phyloP scores from a whole-genome alignment of 176 grass and related monocot species.

The Oryza meridionalis region DNA sequence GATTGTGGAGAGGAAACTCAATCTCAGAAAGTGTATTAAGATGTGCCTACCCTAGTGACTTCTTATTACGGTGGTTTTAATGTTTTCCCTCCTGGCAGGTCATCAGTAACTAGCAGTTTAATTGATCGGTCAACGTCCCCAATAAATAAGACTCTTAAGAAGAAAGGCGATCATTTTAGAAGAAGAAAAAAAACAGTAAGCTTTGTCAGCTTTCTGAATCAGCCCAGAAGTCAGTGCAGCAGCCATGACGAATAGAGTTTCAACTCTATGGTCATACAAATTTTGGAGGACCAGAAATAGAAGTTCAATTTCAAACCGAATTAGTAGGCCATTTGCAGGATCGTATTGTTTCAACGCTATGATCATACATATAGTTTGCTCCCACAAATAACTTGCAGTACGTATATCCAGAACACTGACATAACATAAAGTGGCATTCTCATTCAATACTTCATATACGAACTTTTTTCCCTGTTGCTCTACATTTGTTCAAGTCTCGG shows the following conservation, averaged over 20 bases:
- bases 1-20: neutral
- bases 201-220: neutral
- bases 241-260: neutral
- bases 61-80: neutral
- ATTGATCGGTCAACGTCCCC: too few species aligned
- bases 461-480: constrained; percentile 38
- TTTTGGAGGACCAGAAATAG: neutral
- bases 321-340: neutral
- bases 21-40: neutral
- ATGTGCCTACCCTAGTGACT: neutral
- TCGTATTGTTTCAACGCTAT: neutral
- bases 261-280: too few species aligned
- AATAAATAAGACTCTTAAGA: neutral
- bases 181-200: neutral
- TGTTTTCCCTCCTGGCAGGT: too few species aligned
- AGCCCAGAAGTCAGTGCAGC: neutral
- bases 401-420: neutral
- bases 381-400: neutral
- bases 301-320: neutral
- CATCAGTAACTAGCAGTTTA: neutral
- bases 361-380: neutral
- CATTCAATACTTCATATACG: constrained; percentile 27
- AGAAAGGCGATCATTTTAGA: neutral
- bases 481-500: constrained; percentile 42
- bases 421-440: neutral